Conservation (phyloP, 2,329 filamentous ascomycete genomes). For the Chrysoporthe deuterocubensis region DNA sequence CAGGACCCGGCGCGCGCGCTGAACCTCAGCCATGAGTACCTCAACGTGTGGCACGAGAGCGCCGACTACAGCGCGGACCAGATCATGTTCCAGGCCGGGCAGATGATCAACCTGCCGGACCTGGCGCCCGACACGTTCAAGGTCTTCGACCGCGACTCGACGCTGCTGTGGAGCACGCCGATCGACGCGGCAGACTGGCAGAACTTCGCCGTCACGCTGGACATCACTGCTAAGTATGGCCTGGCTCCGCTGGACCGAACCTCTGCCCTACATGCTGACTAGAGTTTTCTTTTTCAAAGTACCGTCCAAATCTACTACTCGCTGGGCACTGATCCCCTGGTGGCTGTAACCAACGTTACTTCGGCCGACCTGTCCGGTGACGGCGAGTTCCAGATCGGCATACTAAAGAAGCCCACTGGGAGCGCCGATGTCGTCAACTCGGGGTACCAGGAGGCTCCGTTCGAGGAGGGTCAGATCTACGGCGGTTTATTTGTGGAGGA, state of each 20-base stretch:
- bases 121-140: slow-evolving; percentile 46
- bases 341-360: slow-evolving; percentile 49
- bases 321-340: slow-evolving; percentile 48
- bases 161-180: slow-evolving; percentile 45
- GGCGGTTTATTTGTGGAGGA: slow-evolving; percentile 56
- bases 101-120: slow-evolving; percentile 41
- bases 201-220: slow-evolving; percentile 62
- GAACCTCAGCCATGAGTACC: slow-evolving; percentile 44
- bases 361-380: slow-evolving; percentile 56
- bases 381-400: slow-evolving; percentile 60
- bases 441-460: slow-evolving; percentile 51
- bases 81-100: slow-evolving; percentile 44
- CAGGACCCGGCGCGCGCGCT: slow-evolving; percentile 39
- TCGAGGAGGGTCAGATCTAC: slow-evolving; percentile 55
- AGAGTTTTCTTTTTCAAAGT: slow-evolving; percentile 38
- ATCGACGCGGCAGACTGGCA: slow-evolving; percentile 57
- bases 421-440: slow-evolving; percentile 54
- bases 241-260: not conserved
- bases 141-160: slow-evolving; percentile 44
- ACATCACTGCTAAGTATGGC: slow-evolving; percentile 57
- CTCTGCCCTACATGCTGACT: not conserved
- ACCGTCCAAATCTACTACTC: slow-evolving; percentile 63
- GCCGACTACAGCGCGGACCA: slow-evolving; percentile 43
- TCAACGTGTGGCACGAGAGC: slow-evolving; percentile 43
- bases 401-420: slow-evolving; percentile 61